Evolutionary conservation across 2,329 filamentous ascomycete genomes (phyloP).

Genomic region (Ophiocordyceps polyrhachis-furcata): DNA sequence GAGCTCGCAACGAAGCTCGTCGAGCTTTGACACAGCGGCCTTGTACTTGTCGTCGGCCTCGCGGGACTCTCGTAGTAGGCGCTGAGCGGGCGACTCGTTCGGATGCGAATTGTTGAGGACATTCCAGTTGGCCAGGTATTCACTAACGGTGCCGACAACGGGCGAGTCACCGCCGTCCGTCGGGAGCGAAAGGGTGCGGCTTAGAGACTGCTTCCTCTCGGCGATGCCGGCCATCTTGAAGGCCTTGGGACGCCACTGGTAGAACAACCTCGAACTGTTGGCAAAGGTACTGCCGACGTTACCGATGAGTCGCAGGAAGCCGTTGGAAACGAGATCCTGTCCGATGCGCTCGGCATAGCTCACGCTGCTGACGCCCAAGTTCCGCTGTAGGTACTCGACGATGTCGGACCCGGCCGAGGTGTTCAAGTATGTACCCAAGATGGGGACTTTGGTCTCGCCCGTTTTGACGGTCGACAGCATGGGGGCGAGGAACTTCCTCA

Average conservation of each 20-base stretch:
- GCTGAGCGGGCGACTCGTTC: slow-evolving; percentile 83
- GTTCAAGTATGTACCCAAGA: slow-evolving; percentile 86
- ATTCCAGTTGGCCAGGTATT: slow-evolving; percentile 86
- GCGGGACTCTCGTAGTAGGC: slow-evolving; percentile 68
- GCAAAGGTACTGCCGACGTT: slow-evolving; percentile 92
- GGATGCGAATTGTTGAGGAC: slow-evolving; percentile 65
- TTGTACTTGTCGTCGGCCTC: slow-evolving; percentile 95
- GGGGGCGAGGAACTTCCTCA: slow-evolving; percentile 77
- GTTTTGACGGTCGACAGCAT: slow-evolving; percentile 77
- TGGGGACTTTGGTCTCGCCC: slow-evolving; percentile 84
- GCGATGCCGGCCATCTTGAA: slow-evolving; percentile 78
- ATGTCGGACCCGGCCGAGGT: slow-evolving; percentile 84
- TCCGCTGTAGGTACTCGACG: slow-evolving; percentile 81
- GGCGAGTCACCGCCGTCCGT: slow-evolving; percentile 49
- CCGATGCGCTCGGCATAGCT: slow-evolving; percentile 89
- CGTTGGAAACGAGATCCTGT: slow-evolving; percentile 73
- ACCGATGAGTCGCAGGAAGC: slow-evolving; percentile 77
- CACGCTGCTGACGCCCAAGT: slow-evolving; percentile 68
- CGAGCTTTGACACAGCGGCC: slow-evolving; percentile 63
- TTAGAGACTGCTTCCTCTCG: slow-evolving; percentile 62
- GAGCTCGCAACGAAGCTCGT: slow-evolving; percentile 80
- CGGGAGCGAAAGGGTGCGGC: slow-evolving; percentile 56
- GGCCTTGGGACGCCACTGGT: slow-evolving; percentile 87
- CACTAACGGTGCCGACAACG: slow-evolving; percentile 62
- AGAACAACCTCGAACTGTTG: slow-evolving; percentile 93